Evolutionary conservation across 208 protist species (phyloP).

Genomic region (Trypanosoma caninum): DNA sequence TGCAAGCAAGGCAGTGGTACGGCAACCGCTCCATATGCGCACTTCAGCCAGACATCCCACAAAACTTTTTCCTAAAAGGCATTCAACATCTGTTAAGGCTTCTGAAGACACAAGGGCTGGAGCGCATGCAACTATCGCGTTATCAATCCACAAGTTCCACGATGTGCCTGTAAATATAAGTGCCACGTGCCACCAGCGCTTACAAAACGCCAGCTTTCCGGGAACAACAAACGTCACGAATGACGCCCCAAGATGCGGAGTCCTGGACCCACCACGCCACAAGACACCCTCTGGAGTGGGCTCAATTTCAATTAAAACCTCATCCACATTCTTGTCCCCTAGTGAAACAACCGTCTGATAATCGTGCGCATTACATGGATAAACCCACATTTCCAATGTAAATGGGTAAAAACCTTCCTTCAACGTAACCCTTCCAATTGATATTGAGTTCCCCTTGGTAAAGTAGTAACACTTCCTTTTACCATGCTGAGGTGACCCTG

Average conservation of each 20-base stretch:
- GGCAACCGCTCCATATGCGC: constrained; percentile 68
- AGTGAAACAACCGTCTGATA: constrained; percentile 73
- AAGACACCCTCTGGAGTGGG: constrained; percentile 58
- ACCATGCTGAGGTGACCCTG: constrained; percentile 1
- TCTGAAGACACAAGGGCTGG: constrained; percentile 55
- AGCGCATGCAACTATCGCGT: constrained; percentile 39
- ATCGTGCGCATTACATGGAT: constrained; percentile 58
- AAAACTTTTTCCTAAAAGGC: constrained; percentile 70
- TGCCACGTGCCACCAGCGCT: constrained; percentile 88
- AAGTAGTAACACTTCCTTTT: constrained; percentile 48
- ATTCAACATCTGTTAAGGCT: constrained; percentile 57
- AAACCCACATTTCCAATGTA: constrained; percentile 87
- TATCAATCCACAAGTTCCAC: constrained; percentile 84
- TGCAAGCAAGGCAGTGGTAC: constrained; percentile 51
- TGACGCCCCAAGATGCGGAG: constrained; percentile 71
- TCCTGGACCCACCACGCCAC: constrained; percentile 77
- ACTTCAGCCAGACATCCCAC: constrained; percentile 80
- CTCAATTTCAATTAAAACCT: constrained; percentile 79
- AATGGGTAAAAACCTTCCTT: constrained; percentile 83
- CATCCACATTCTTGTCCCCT: constrained; percentile 79
- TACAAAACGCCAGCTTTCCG: constrained; percentile 36
- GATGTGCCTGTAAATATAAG: constrained; percentile 81
- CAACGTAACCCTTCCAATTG: constrained; percentile 59
- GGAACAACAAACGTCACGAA: constrained; percentile 61
- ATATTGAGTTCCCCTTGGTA: constrained; percentile 48